Evolutionary conservation across 495 filamentous ascomycete species (phyloP).

Genomic region (Durotheca rogersii): DNA sequence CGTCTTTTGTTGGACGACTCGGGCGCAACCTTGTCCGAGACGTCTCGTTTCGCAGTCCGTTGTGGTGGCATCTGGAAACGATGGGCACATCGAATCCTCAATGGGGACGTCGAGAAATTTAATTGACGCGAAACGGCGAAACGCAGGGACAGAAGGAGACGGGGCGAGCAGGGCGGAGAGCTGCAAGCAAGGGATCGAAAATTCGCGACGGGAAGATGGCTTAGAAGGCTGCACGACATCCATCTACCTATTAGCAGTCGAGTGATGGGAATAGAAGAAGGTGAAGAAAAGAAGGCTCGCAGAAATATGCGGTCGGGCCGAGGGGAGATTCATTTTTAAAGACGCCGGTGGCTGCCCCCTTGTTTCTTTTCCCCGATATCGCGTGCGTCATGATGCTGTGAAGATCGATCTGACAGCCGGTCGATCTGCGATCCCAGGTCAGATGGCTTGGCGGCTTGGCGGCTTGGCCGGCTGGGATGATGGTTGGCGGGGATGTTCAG

Average conservation of each 20-base stretch:
- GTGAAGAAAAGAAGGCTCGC: not conserved
- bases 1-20: slow-evolving; percentile 27
- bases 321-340: too few relatives aligned
- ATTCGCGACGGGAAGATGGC: not conserved
- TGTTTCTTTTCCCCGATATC: slow-evolving; percentile 7
- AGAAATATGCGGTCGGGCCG: too few relatives aligned
- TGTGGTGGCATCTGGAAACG: slow-evolving; percentile 21
- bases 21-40: slow-evolving; percentile 3
- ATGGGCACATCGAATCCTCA: not conserved
- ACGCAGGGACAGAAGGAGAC: not conserved
- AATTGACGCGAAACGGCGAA: not conserved
- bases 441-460: slow-evolving; percentile 2
- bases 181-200: not conserved
- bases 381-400: slow-evolving; percentile 17
- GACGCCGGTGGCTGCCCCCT: too few relatives aligned
- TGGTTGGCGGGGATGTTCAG: slow-evolving; percentile 1
- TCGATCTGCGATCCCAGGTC: slow-evolving; percentile 9
- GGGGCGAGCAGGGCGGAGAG: not conserved
- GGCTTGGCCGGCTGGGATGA: too few relatives aligned
- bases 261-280: not conserved
- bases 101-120: not conserved
- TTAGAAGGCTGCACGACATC: not conserved
- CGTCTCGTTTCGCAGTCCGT: slow-evolving; percentile 28
- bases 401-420: slow-evolving; percentile 13
- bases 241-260: not conserved